phyloP scores from a whole-genome alignment of 2,329 filamentous ascomycete species.

The Colletotrichum chrysophilum region DNA sequence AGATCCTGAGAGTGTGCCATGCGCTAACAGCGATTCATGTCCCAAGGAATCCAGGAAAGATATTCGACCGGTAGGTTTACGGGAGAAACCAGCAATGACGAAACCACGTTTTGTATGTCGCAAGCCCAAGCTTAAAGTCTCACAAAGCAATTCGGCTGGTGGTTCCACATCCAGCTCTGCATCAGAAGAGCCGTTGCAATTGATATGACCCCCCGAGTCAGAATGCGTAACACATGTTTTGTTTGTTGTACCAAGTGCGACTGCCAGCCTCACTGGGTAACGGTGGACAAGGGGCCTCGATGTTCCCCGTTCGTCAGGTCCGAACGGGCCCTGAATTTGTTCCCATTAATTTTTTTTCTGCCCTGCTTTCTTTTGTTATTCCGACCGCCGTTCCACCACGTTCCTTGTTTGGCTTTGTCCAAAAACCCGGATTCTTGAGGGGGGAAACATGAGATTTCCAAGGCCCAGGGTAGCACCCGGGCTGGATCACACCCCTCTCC shows the following conservation, averaged over 20 bases:
- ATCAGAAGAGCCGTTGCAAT: background rate
- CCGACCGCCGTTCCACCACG: background rate
- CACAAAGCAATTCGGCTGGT: background rate
- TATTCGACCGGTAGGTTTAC: conserved; percentile 15
- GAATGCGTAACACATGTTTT: conserved; percentile 13
- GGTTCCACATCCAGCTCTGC: background rate
- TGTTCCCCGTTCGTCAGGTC: background rate
- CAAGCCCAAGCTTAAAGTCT: background rate
- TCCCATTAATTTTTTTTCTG: background rate
- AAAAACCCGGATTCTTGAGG: conserved; percentile 11
- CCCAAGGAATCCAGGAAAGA: conserved; percentile 15
- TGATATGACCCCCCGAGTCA: background rate
- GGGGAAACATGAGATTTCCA: conserved; percentile 6
- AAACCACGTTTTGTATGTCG: conserved; percentile 13
- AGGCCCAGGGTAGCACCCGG: conserved; percentile 7
- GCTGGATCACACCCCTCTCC: background rate
- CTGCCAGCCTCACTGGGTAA: background rate
- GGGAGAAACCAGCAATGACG: conserved; percentile 14
- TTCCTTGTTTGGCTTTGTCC: conserved; percentile 14
- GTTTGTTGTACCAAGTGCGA: conserved; percentile 5
- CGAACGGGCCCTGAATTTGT: background rate
- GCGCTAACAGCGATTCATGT: background rate
- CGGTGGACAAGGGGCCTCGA: background rate
- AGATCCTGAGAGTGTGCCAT: background rate
- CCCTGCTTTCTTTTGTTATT: conserved; percentile 9